These are phyloP conservation scores for Taxawa tesnikishii DNA, from an alignment of 2,329 filamentous ascomycete species.

Conservation along the genomic window DNA sequence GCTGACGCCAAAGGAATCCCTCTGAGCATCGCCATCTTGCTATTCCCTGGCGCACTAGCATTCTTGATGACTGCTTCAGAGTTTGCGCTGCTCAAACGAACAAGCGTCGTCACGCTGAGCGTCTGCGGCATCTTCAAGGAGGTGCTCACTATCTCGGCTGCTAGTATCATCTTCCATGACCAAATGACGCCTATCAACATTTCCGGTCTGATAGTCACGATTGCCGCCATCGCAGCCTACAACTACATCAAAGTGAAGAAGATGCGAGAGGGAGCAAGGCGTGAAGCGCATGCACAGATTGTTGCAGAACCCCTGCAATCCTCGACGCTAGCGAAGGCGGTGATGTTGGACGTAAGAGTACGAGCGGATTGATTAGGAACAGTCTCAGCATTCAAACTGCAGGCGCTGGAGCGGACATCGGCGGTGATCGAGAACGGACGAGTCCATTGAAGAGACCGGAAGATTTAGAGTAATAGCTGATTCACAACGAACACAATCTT, in stretches of 20 bases:
- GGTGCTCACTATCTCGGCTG: constrained; percentile 86
- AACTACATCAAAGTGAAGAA: constrained; percentile 89
- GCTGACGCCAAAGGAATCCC: constrained; percentile 54
- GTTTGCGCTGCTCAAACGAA: constrained; percentile 88
- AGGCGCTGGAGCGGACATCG: constrained; percentile 8
- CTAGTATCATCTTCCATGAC: constrained; percentile 80
- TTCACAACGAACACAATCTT: no score
- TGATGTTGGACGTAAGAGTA: constrained; percentile 11
- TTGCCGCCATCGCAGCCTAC: constrained; percentile 74
- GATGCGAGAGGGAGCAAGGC: constrained; percentile 66
- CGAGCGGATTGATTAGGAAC: constrained; percentile 21
- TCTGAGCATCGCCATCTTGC: constrained; percentile 57
- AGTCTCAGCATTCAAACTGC: constrained; percentile 24
- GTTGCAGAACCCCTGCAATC: constrained; percentile 22
- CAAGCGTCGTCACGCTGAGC: constrained; percentile 86
- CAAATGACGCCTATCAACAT: constrained; percentile 78
- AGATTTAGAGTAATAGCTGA: constrained; percentile 31
- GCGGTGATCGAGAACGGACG: constrained; percentile 12
- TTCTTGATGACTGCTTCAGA: constrained; percentile 96
- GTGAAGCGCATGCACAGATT: constrained; percentile 30
- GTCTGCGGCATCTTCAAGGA: constrained; percentile 99
- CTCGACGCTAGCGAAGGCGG: constrained; percentile 9
- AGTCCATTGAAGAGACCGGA: constrained; percentile 34
- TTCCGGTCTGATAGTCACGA: constrained; percentile 75
- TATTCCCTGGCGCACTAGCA: constrained; percentile 83